Evolutionary conservation across 371 early-diverging fungal species (phyloP), one percentile per base, ranked within the genome.

Genomic region (Coemansia sp.): DNA sequence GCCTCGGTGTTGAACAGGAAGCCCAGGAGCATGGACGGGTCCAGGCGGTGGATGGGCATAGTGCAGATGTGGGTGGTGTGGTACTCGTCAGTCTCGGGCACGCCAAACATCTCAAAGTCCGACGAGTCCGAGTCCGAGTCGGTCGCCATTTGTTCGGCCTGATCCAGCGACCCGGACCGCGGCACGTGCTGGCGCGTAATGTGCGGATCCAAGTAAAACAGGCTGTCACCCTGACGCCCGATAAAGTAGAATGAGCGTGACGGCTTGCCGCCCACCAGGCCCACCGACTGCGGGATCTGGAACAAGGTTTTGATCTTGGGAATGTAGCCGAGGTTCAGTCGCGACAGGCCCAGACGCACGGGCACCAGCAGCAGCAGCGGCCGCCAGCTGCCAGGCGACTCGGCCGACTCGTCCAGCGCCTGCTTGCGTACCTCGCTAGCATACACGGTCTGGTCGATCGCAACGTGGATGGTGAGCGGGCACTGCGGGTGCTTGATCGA

Each of bases 211-310:
- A 80, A 67, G 50, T 80, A 80, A 47, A 80, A 77, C 60, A 76
- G 57, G 24, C 48, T 60, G 66, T 69, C 77, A 74, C 87, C 88
- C 79, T 95, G 90, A 31, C 87, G 74, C 14, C 96, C 97, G 29
- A 94, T 82, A 79, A 98, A 96, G 78, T 90, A 98, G 46, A 94
- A 81, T 0, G 97, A 94, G 14, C 94, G 92, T 55, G 93, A 92
- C 3, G 98, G 97, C 60, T 91, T 83, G 16, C 98, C 98, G 38
- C 96, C 97, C 37, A 94, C 94, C 60, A 97, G 90, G 16, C 96
- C 96, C 6, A 94, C 84, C 52, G 87, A 90, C 47, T 88, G 87
- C 33, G 90, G 87, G 43, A 92, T 81, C 55, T 80, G 81, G 75
- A 95, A 90, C 48, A 86, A 88, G 29, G 86, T 82, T 75, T 89